These are phyloP conservation scores for Phytophthora capsici DNA, from an alignment of 352 stramenopile genomes.

Conservation along the genomic window DNA sequence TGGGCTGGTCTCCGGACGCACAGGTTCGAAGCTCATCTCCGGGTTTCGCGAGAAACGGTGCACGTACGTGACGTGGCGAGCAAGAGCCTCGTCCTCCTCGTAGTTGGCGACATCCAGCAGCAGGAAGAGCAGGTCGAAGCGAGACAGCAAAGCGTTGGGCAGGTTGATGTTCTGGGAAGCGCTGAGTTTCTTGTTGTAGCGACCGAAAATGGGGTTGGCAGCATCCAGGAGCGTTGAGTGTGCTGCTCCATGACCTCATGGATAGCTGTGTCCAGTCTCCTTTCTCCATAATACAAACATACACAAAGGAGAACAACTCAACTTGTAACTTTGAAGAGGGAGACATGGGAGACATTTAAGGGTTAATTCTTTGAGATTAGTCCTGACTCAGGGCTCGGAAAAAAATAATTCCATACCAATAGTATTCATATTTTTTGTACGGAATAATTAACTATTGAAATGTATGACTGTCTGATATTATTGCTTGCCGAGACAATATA, in stretches of 20 bases:
- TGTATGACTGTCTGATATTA: no score
- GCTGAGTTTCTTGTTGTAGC: slow-evolving; percentile 87
- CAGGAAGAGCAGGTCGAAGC: slow-evolving; percentile 99
- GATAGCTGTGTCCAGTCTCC: slow-evolving; percentile 97
- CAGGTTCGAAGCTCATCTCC: slow-evolving; percentile 91
- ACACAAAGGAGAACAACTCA: no score
- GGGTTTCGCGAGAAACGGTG: slow-evolving; percentile 91
- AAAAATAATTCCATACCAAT: no score
- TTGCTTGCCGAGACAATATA: no score
- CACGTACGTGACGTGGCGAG: slow-evolving; percentile 93
- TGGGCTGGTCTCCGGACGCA: slow-evolving; percentile 88
- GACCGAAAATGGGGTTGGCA: slow-evolving; percentile 98
- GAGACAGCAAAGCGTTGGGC: slow-evolving; percentile 98
- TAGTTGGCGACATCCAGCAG: slow-evolving; percentile 96
- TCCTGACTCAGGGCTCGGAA: no score
- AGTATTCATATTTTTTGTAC: no score
- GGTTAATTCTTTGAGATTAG: no score
- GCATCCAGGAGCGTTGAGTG: slow-evolving; percentile 97
- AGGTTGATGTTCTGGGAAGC: slow-evolving; percentile 99
- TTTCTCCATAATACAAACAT: no score
- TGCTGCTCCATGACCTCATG: slow-evolving; percentile 99
- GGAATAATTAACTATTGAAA: no score
- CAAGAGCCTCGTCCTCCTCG: slow-evolving; percentile 92
- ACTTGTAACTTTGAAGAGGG: no score
- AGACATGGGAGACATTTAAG: no score